Evolutionary conservation across 2,329 filamentous ascomycete genomes (phyloP).

Genomic region (Beauveria sp.): DNA sequence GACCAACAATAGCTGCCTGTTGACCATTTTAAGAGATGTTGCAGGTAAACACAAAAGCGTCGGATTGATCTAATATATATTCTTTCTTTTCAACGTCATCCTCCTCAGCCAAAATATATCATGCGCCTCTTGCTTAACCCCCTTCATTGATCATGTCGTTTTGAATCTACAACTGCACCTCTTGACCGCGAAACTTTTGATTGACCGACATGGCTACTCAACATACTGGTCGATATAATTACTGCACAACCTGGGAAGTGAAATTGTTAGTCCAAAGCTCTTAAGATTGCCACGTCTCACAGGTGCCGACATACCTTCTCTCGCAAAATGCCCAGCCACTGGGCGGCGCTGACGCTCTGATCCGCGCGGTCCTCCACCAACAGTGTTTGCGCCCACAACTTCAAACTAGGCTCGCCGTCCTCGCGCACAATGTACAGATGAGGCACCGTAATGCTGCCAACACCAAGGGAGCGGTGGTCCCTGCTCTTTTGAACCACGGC

Average conservation of each 20-base stretch:
- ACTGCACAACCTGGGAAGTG: slow-evolving; percentile 26
- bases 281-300: not conserved
- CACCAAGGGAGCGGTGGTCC: slow-evolving; percentile 77
- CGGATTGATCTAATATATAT: slow-evolving; percentile 7
- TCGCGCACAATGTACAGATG: slow-evolving; percentile 91
- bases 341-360: slow-evolving; percentile 82
- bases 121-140: not conserved
- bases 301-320: slow-evolving; percentile 66
- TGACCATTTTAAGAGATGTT: not conserved
- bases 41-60: not conserved
- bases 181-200: slow-evolving; percentile 1
- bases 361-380: slow-evolving; percentile 92
- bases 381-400: slow-evolving; percentile 94
- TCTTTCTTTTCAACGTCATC: not conserved
- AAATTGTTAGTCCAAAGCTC: not conserved
- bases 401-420: slow-evolving; percentile 89
- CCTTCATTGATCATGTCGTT: not conserved
- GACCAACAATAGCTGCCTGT: not conserved
- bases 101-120: slow-evolving; percentile 2
- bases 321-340: slow-evolving; percentile 85
- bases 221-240: slow-evolving; percentile 12
- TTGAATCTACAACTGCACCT: slow-evolving; percentile 5
- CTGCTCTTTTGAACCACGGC: slow-evolving; percentile 87
- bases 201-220: not conserved
- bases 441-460: slow-evolving; percentile 87